A percentile compares a stretch with the other conserved stretches of the same genome.
Conservation (phyloP, 371 early-diverging fungal species). For the Rhizopus arrhizus region DNA sequence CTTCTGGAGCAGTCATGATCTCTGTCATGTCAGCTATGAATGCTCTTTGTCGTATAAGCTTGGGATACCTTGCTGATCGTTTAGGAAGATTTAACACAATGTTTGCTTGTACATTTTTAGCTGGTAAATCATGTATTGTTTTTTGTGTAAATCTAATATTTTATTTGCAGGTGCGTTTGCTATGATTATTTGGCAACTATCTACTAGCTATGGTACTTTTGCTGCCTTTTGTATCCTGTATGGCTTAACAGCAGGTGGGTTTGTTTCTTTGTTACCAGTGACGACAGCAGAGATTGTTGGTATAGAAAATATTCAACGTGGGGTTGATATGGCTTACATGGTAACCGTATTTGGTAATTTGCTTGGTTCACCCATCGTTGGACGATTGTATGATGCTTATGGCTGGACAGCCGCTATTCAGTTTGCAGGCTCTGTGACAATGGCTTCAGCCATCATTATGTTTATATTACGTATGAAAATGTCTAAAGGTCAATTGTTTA, state of each 20-base stretch:
- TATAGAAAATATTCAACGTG: constrained; percentile 41
- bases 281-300: constrained; percentile 55
- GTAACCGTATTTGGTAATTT: constrained; percentile 49
- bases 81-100: constrained; percentile 55
- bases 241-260: constrained; percentile 59
- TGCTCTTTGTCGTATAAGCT: constrained; percentile 41
- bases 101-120: constrained; percentile 47
- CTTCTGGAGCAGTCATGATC: constrained; percentile 27
- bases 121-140: constrained; percentile 19
- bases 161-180: constrained; percentile 41
- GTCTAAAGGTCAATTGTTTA: constrained; percentile 21
- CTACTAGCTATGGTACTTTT: constrained; percentile 40
- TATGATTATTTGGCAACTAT: constrained; percentile 70
- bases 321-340: constrained; percentile 36
- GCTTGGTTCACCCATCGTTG: constrained; percentile 53
- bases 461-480: constrained; percentile 23
- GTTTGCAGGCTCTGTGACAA: constrained; percentile 45
- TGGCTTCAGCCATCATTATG: constrained; percentile 33
- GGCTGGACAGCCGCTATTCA: constrained; percentile 56
- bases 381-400: constrained; percentile 39
- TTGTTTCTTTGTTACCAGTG: constrained; percentile 50
- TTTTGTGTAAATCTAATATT: not conserved
- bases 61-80: constrained; percentile 44
- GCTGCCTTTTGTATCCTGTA: constrained; percentile 42
- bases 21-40: constrained; percentile 51